A percentile compares a stretch with the other conserved stretches of the same genome.
phyloP scores from a whole-genome alignment of 352 stramenopile species.

The Blastocystis sp. region DNA sequence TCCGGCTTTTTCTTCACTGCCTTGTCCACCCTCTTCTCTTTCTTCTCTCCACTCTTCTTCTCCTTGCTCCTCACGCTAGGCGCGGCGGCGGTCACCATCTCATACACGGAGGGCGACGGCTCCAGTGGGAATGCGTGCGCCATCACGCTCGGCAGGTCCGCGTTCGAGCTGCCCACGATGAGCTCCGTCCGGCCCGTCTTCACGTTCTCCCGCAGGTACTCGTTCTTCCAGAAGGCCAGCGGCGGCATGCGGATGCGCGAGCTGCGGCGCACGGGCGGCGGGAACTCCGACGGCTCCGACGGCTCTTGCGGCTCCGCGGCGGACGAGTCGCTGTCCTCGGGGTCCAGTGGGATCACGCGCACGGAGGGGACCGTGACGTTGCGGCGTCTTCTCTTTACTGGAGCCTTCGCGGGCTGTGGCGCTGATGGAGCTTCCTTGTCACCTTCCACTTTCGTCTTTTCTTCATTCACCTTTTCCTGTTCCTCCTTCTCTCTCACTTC shows the following conservation, averaged over 20 bases:
- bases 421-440: background rate
- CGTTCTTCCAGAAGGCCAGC: conserved; percentile 32
- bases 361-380: background rate
- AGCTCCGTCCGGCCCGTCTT: background rate
- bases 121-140: background rate
- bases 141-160: background rate
- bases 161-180: background rate
- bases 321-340: too few species aligned
- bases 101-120: background rate
- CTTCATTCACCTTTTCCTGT: background rate
- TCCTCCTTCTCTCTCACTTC: background rate
- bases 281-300: background rate
- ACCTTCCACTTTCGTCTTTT: background rate
- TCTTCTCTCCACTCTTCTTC: background rate
- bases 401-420: background rate
- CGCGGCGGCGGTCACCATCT: background rate
- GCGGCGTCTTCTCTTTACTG: background rate
- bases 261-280: background rate
- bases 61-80: background rate
- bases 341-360: background rate
- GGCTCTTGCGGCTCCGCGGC: background rate
- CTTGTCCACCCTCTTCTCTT: background rate
- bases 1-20: background rate
- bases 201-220: conserved; percentile 6
- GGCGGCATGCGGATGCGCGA: conserved; percentile 6